Evolutionary conservation across 1,139 yeast species (phyloP).

Genomic region (Nakaseomyces kungkrabaensis): DNA sequence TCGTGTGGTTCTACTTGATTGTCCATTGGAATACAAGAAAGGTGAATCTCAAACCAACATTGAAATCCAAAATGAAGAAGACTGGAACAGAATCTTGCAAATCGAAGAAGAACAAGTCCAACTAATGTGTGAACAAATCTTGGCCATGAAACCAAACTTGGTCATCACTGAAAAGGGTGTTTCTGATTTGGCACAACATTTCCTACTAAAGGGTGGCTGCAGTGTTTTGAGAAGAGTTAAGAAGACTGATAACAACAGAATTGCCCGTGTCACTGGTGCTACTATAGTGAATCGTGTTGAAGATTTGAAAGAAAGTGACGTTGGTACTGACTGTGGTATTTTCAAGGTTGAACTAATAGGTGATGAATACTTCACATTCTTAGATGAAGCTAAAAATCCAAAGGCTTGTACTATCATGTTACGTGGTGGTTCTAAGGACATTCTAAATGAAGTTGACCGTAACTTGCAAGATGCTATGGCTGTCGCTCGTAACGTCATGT

Average conservation of each 20-base stretch:
- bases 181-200: constrained; percentile 95
- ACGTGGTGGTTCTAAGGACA: constrained; percentile 96
- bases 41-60: constrained; percentile 98
- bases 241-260: constrained; percentile 92
- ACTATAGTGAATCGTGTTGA: constrained; percentile 93
- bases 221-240: constrained; percentile 90
- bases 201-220: constrained; percentile 84
- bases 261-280: constrained; percentile 96
- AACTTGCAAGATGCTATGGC: constrained; percentile 98
- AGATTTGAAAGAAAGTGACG: constrained; percentile 81
- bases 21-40: constrained; percentile 96
- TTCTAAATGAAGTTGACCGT: constrained; percentile 90
- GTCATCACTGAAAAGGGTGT: constrained; percentile 98
- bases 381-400: constrained; percentile 74
- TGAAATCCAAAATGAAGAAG: constrained; percentile 92
- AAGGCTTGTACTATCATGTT: constrained; percentile 88
- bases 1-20: constrained; percentile 76
- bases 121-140: constrained; percentile 72
- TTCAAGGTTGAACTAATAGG: constrained; percentile 94
- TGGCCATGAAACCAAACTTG: constrained; percentile 81
- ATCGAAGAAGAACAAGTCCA: constrained; percentile 98
- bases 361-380: constrained; percentile 88
- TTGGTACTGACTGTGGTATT: constrained; percentile 82
- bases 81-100: constrained; percentile 91
- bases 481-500: constrained; percentile 88